Base-by-base conservation (phyloP, 495 filamentous ascomycete genomes). In the Penicillium silybi region DNA sequence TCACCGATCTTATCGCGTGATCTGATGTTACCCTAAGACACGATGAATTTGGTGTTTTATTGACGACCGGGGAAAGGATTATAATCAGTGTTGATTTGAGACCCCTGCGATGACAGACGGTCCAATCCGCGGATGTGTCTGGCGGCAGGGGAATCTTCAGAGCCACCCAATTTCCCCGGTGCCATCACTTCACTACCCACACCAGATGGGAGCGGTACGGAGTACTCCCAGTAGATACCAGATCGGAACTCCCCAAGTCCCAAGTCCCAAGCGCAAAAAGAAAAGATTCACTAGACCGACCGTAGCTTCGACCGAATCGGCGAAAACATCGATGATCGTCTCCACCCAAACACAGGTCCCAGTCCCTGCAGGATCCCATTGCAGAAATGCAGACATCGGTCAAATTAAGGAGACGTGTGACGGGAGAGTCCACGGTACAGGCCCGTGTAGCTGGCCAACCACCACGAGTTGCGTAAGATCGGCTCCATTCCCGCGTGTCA, bases 401-500 rank as follows among this genome's bases (percentile, higher is more conserved):
- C 26, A 34, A 35, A 46, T 35, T 32, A 13, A 27, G 27, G 44
- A 47, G 44, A 34, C 25, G 27, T 46, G 29, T 32, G 29, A 32
- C 11, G 29, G 29, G 29, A 8, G 9, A 29, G 26, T 10, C 40
- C 19, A 43, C 10, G 29, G 18, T 34, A 32, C 22, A 46, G 16
- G 8, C 26, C n/a, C 35, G 41, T 16, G 34, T 17, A 6, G 35
- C n/a, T n/a, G 18, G 18, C 50, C 50, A 52, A 42, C 46, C 42
- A 46, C 18, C 18, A 32, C 15, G 53, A 38, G 34, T 32, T 54
- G 58, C 44, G 50, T 54, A 63, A 63, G 54, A 61, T 61, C 40
- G 58, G 32, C 54, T 58, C 57, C 54, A 61, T 55, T 58, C 48
- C 54, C 54, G 54, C 44, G 61, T 61, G 60, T 59, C 56, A 54